Percentiles rank a stretch among this genome's conserved stretches.
Conservation (phyloP, 192 early-diverging fungal species). For the Backusella parvicylindrica region DNA sequence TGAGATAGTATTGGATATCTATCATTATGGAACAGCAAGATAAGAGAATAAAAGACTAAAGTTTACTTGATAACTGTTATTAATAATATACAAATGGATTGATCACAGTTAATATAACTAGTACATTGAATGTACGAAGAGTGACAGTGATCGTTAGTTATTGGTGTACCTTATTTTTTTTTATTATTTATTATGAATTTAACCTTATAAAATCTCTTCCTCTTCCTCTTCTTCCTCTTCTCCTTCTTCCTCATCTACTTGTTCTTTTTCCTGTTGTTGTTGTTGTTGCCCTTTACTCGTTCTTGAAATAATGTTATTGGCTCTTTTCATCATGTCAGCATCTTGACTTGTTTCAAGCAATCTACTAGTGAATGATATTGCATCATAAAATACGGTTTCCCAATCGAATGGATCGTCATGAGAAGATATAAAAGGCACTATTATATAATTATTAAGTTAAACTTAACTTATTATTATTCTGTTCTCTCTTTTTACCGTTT, state of each 20-base stretch:
- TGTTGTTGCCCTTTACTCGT: background rate
- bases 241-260: background rate
- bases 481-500: conserved; percentile 7
- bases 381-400: background rate
- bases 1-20: no score
- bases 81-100: no score
- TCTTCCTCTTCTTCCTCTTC: background rate
- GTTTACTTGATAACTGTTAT: no score
- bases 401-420: background rate
- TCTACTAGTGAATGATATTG: background rate
- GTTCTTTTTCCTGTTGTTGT: background rate
- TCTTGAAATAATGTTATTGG: background rate
- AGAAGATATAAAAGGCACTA: background rate
- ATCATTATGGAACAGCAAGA: no score
- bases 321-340: conserved; percentile 4
- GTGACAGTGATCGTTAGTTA: no score
- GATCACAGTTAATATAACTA: no score
- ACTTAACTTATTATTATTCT: background rate
- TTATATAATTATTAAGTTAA: background rate
- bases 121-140: no score
- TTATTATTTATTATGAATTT: background rate
- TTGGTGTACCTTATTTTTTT: no score
- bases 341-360: conserved; percentile 8
- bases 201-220: background rate
- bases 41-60: no score